A percentile compares a stretch with the other conserved stretches of the same genome.
Conservation (phyloP, 2,329 filamentous ascomycete genomes). For the Venturia carpophila region DNA sequence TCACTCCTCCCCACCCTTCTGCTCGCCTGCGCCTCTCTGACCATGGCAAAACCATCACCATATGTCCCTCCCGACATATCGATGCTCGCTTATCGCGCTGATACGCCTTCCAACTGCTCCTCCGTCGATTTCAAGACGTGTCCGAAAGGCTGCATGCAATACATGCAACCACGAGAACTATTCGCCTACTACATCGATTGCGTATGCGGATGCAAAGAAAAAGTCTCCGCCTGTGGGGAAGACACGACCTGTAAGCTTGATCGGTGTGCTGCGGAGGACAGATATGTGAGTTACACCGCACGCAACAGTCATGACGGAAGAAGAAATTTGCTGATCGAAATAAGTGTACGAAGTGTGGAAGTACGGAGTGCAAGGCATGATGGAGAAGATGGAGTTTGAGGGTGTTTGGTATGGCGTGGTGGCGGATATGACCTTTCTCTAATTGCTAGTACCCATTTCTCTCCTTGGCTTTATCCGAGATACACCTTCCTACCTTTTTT, state of each 20-base stretch:
- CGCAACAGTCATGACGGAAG: neutral
- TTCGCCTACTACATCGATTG: constrained; percentile 6
- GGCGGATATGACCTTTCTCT: neutral
- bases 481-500: too few species aligned
- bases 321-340: neutral
- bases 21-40: neutral
- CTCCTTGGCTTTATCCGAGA: too few species aligned
- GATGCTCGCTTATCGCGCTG: neutral
- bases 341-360: neutral
- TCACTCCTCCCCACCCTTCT: neutral
- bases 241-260: neutral
- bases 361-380: neutral
- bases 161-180: constrained; percentile 6
- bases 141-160: constrained; percentile 4
- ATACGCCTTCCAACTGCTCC: neutral
- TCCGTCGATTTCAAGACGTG: constrained; percentile 8
- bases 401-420: neutral
- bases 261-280: constrained; percentile 2
- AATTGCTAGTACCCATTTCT: too few species aligned
- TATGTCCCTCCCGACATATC: neutral
- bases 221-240: neutral
- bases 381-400: neutral
- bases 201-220: neutral
- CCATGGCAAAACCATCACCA: neutral
- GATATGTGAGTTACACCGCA: neutral